phyloP scores from a whole-genome alignment of 345 rosid genomes.

The Cardamine chenopodiifolia region DNA sequence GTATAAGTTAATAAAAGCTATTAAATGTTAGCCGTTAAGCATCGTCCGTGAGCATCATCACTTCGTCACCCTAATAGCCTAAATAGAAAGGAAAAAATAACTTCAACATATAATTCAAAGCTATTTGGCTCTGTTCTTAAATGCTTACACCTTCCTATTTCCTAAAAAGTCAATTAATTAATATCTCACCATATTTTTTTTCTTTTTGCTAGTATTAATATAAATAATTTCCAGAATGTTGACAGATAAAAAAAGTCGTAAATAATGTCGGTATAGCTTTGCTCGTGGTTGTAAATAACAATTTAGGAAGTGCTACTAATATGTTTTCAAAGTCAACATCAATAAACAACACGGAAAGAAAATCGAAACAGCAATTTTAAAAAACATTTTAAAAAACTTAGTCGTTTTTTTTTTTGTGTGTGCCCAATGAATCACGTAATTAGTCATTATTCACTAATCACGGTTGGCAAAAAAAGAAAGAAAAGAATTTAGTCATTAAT shows the following conservation, averaged over 20 bases:
- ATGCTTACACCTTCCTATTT: constrained; percentile 41
- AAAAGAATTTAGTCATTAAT: constrained; percentile 1
- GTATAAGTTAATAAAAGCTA: constrained; percentile 27
- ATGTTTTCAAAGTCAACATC: constrained; percentile 23
- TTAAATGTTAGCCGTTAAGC: constrained; percentile 32
- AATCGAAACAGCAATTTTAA: constrained; percentile 22
- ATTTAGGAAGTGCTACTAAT: constrained; percentile 17
- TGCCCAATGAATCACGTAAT: background rate
- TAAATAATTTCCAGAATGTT: background rate
- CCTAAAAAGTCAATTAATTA: constrained; percentile 30
- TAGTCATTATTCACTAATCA: constrained; percentile 16
- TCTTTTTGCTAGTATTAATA: background rate
- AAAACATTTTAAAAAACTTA: background rate
- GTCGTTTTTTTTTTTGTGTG: background rate
- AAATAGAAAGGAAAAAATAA: background rate
- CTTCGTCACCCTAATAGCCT: constrained; percentile 35
- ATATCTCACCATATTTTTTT: constrained; percentile 12
- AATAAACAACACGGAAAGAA: constrained; percentile 4
- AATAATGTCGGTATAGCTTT: constrained; percentile 28
- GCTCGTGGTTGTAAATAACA: constrained; percentile 8
- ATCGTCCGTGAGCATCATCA: constrained; percentile 37
- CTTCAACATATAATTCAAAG: constrained; percentile 22
- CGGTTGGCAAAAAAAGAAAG: background rate
- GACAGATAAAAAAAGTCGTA: background rate
- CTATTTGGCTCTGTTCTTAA: constrained; percentile 33